Evolutionary conservation across 164 flowering plant species (phyloP).

Genomic region (Warburgia ugandensis): DNA sequence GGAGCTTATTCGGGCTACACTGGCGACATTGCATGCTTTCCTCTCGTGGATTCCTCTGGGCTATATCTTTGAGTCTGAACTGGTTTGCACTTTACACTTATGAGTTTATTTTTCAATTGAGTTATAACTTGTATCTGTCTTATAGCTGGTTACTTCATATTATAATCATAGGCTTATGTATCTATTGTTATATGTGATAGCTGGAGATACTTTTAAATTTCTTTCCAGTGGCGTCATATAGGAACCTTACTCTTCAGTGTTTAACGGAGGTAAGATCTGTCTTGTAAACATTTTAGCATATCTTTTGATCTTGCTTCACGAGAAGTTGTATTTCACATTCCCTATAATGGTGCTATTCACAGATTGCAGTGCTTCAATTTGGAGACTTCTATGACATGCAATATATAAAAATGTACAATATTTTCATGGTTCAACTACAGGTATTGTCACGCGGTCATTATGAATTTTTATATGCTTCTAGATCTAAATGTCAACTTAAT

Average conservation of each 20-base stretch:
- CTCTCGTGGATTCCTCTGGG: slow-evolving; percentile 99
- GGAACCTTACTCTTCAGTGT: slow-evolving; percentile 92
- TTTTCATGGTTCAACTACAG: slow-evolving; percentile 92
- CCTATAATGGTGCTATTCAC: slow-evolving; percentile 8
- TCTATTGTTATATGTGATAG: slow-evolving; percentile 25
- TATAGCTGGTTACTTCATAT: no score
- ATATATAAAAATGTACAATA: slow-evolving; percentile 67
- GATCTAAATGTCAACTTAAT: background rate
- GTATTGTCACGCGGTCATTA: slow-evolving; percentile 22
- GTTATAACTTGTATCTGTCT: no score
- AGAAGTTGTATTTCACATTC: background rate
- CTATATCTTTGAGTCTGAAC: slow-evolving; percentile 90
- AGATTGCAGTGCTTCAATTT: slow-evolving; percentile 89
- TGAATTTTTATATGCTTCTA: background rate
- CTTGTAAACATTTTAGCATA: background rate
- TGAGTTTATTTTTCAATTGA: background rate
- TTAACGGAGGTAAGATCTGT: slow-evolving; percentile 70
- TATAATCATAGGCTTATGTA: background rate
- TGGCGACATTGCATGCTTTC: slow-evolving; percentile 94
- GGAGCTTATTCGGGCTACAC: slow-evolving; percentile 89
- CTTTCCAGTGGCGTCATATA: slow-evolving; percentile 71
- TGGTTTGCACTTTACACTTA: slow-evolving; percentile 41
- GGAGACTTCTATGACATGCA: slow-evolving; percentile 78
- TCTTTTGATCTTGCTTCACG: background rate
- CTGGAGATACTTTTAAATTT: slow-evolving; percentile 83